phyloP scores from a whole-genome alignment of 2,329 filamentous ascomycete genomes.

The Phialocephala subalpina region DNA sequence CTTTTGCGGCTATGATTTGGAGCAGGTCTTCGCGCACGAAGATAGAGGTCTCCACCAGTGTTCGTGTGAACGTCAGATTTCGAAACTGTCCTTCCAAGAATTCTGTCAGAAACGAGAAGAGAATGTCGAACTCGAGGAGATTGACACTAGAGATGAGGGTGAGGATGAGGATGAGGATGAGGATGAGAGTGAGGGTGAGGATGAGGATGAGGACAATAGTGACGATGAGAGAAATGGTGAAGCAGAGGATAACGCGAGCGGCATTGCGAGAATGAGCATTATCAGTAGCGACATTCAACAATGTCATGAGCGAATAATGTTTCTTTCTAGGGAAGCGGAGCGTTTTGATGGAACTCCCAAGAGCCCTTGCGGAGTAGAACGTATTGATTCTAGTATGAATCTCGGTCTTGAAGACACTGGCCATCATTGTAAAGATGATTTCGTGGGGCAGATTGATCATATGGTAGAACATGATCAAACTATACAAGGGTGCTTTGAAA shows the following conservation, averaged over 20 bases:
- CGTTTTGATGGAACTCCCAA: neutral
- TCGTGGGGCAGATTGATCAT: slow-evolving; percentile 3
- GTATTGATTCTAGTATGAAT: neutral
- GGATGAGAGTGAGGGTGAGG: too few species aligned
- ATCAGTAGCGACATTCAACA: too few species aligned
- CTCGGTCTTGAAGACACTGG: slow-evolving; percentile 1
- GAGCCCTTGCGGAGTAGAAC: slow-evolving; percentile 6
- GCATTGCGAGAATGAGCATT: too few species aligned
- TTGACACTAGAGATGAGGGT: too few species aligned
- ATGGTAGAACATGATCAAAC: neutral
- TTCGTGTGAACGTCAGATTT: slow-evolving; percentile 17
- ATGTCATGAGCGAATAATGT: neutral
- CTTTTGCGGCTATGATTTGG: slow-evolving; percentile 25
- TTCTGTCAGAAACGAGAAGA: slow-evolving; percentile 20
- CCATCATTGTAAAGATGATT: neutral
- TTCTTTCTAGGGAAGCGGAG: neutral
- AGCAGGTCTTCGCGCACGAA: slow-evolving; percentile 17
- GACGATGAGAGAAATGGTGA: too few species aligned
- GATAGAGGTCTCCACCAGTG: neutral
- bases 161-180: too few species aligned
- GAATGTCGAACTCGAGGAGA: neutral
- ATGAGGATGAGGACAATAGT: slow-evolving; percentile 12
- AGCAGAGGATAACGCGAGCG: too few species aligned
- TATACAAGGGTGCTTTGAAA: too few species aligned
- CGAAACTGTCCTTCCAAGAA: slow-evolving; percentile 26